These are phyloP conservation scores for Trichoderma parareesei DNA, from an alignment of 495 filamentous ascomycete species.

Conservation along the genomic window DNA sequence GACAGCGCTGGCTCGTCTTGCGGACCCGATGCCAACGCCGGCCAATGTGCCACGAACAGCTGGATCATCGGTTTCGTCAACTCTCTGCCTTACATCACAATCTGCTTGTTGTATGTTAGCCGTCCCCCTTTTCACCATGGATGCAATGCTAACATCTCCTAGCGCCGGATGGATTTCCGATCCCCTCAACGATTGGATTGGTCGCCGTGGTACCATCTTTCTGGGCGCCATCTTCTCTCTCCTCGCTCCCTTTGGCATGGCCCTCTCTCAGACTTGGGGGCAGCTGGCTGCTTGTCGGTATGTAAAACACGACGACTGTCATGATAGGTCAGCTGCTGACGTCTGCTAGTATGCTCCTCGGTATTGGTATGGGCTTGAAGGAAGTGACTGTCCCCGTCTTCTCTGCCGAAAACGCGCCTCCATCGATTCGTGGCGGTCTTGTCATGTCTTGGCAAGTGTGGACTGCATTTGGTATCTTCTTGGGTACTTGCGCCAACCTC, in stretches of 20 bases:
- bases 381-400: conserved; percentile 55
- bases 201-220: conserved; percentile 56
- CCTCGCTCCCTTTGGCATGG: conserved; percentile 48
- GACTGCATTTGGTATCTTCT: conserved; percentile 16
- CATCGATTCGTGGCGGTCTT: conserved; percentile 58
- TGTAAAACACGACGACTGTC: neutral
- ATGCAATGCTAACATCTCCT: conserved; percentile 12
- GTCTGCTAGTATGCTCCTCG: conserved; percentile 51
- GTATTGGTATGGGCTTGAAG: conserved; percentile 56
- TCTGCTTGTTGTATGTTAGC: neutral
- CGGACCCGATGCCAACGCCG: conserved; percentile 4
- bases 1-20: neutral
- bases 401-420: conserved; percentile 61
- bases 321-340: conserved; percentile 20
- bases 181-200: conserved; percentile 53
- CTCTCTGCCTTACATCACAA: conserved; percentile 31
- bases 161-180: conserved; percentile 38
- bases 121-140: neutral
- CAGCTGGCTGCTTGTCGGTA: conserved; percentile 26
- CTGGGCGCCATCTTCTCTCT: conserved; percentile 49
- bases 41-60: conserved; percentile 3
- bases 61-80: conserved; percentile 41
- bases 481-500: conserved; percentile 17
- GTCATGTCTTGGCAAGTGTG: conserved; percentile 61
- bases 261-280: conserved; percentile 45